phyloP scores from a whole-genome alignment of 805 yeast genomes.

The Kodamaea leandrae region DNA sequence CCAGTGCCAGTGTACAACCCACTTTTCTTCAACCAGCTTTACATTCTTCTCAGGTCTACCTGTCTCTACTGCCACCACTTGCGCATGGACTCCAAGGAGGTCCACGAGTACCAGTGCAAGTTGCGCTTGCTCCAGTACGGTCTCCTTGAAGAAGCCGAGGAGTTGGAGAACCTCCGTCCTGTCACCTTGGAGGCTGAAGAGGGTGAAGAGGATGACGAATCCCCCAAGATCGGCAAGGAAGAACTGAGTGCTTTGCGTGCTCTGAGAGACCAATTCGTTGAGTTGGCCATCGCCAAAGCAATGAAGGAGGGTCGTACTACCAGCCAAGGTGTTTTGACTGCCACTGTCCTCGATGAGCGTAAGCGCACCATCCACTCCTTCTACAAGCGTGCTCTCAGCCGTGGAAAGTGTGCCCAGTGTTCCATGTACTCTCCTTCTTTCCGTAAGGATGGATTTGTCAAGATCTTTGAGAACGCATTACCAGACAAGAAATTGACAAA shows the following conservation, averaged over 20 bases:
- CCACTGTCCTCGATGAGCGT: slow-evolving; percentile 85
- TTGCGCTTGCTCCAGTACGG: slow-evolving; percentile 85
- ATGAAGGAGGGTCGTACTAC: slow-evolving; percentile 72
- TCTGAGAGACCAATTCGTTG: slow-evolving; percentile 69
- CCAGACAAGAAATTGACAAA: slow-evolving; percentile 76
- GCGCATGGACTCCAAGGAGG: slow-evolving; percentile 64
- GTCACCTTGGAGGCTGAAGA: slow-evolving; percentile 34
- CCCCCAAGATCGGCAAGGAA: slow-evolving; percentile 42
- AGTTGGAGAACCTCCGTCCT: slow-evolving; percentile 63
- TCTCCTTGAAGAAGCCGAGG: slow-evolving; percentile 70
- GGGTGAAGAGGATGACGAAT: slow-evolving; percentile 44
- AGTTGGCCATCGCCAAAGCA: slow-evolving; percentile 67
- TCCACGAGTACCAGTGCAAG: slow-evolving; percentile 74
- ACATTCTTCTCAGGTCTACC: slow-evolving; percentile 73
- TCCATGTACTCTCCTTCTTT: slow-evolving; percentile 91
- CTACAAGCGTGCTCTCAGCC: slow-evolving; percentile 65
- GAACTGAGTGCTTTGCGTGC: slow-evolving; percentile 47
- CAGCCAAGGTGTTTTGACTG: slow-evolving; percentile 69
- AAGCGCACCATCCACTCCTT: slow-evolving; percentile 70
- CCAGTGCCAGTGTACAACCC: slow-evolving; percentile 97
- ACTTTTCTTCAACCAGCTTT: slow-evolving; percentile 87
- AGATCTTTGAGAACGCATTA: slow-evolving; percentile 85
- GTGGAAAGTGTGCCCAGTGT: slow-evolving; percentile 94
- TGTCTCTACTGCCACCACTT: slow-evolving; percentile 92
- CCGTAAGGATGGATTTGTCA: slow-evolving; percentile 92